A percentile compares a stretch with the other conserved stretches of the same genome.
These are phyloP conservation scores for Monosporascus sp. DNA, from an alignment of 2,329 filamentous ascomycete genomes.

Conservation along the genomic window DNA sequence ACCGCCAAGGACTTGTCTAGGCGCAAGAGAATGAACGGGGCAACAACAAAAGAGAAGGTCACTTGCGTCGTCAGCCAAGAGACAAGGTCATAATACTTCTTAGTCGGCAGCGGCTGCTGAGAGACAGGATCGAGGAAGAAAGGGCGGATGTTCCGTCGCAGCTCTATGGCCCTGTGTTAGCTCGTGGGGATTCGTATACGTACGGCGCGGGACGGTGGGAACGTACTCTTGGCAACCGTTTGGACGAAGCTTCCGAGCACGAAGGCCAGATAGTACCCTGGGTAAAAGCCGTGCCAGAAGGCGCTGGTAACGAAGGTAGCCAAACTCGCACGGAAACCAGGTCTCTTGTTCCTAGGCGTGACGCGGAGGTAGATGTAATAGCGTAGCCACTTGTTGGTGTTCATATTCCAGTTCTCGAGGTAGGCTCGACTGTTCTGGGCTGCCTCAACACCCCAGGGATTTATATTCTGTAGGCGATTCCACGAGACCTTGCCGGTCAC, in stretches of 20 bases:
- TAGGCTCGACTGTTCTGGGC: slow-evolving; percentile 94
- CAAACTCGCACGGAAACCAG: slow-evolving; percentile 89
- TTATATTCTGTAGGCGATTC: slow-evolving; percentile 84
- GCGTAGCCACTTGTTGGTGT: slow-evolving; percentile 93
- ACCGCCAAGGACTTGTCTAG: slow-evolving; percentile 65
- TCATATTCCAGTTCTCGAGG: slow-evolving; percentile 94
- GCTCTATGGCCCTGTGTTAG: slow-evolving; percentile 52
- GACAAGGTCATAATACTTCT: slow-evolving; percentile 80
- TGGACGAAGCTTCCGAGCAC: slow-evolving; percentile 86
- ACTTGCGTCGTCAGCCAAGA: slow-evolving; percentile 73
- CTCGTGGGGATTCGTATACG: neutral
- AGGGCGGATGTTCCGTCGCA: slow-evolving; percentile 81
- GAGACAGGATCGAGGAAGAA: slow-evolving; percentile 84
- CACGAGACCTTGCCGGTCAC: slow-evolving; percentile 80
- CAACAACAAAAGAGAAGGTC: slow-evolving; percentile 75
- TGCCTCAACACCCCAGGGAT: slow-evolving; percentile 76
- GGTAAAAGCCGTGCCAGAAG: slow-evolving; percentile 97
- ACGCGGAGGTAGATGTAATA: slow-evolving; percentile 96
- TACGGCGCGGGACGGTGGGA: neutral
- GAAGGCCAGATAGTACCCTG: slow-evolving; percentile 91
- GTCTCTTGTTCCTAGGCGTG: slow-evolving; percentile 91
- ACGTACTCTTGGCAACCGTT: slow-evolving; percentile 87
- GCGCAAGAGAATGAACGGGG: slow-evolving; percentile 79
- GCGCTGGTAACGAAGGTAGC: slow-evolving; percentile 92
- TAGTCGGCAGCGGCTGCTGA: slow-evolving; percentile 60